These are phyloP conservation scores for Tothia fuscella DNA, from an alignment of 2,329 filamentous ascomycete species.

Conservation along the genomic window DNA sequence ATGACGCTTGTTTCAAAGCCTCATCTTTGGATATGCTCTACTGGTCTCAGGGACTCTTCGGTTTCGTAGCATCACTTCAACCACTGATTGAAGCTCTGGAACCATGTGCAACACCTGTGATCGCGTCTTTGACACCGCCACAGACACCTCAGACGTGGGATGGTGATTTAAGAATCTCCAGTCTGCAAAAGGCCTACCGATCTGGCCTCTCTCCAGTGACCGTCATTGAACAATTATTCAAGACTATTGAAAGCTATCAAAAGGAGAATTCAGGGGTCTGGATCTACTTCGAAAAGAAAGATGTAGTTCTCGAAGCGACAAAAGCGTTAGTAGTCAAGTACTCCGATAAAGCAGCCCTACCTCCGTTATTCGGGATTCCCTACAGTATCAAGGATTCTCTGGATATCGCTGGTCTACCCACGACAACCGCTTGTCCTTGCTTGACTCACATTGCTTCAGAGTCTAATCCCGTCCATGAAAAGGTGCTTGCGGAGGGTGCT, in stretches of 20 bases:
- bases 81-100: constrained; percentile 24
- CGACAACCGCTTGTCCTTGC: constrained; percentile 40
- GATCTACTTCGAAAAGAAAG: constrained; percentile 33
- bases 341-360: constrained; percentile 26
- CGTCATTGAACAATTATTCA: constrained; percentile 33
- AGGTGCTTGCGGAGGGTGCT: constrained; percentile 39
- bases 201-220: constrained; percentile 31
- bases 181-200: constrained; percentile 33
- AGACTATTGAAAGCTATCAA: constrained; percentile 38
- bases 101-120: constrained; percentile 10
- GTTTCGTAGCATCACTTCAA: constrained; percentile 34
- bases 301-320: constrained; percentile 30
- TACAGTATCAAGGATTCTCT: constrained; percentile 48
- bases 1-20: constrained; percentile 33
- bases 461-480: constrained; percentile 40
- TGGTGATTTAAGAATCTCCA: constrained; percentile 31
- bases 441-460: constrained; percentile 35
- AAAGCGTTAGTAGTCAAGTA: constrained; percentile 30
- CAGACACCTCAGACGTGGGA: constrained; percentile 29
- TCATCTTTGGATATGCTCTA: constrained; percentile 39
- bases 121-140: constrained; percentile 19
- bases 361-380: constrained; percentile 43
- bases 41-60: constrained; percentile 40
- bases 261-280: constrained; percentile 38
- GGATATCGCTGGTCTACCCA: constrained; percentile 38